phyloP scores from a whole-genome alignment of 2,329 filamentous ascomycete species.

The Albophoma yamanashiensis region DNA sequence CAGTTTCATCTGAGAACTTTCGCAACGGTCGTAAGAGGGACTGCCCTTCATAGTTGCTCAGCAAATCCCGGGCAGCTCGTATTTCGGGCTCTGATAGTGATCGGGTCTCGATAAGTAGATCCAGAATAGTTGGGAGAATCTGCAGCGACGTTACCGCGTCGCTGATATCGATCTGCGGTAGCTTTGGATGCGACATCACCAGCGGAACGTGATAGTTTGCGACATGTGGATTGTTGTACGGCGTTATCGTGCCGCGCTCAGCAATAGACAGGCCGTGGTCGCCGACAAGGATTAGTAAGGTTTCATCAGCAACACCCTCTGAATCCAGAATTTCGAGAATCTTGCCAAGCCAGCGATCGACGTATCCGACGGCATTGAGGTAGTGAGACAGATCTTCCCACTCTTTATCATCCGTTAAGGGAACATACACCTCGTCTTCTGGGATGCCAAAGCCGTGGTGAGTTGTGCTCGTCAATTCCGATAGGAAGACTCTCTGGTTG shows the following conservation, averaged over 20 bases:
- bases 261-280: slow-evolving; percentile 22
- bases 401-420: slow-evolving; percentile 12
- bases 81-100: slow-evolving; percentile 16
- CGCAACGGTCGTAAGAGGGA: slow-evolving; percentile 12
- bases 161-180: slow-evolving; percentile 20
- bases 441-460: slow-evolving; percentile 21
- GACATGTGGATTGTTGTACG: slow-evolving; percentile 21
- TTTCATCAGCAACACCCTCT: slow-evolving; percentile 19
- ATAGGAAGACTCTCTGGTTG: slow-evolving; percentile 19
- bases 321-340: slow-evolving; percentile 19
- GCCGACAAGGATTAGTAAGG: slow-evolving; percentile 18
- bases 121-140: slow-evolving; percentile 22
- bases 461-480: slow-evolving; percentile 21
- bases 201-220: slow-evolving; percentile 23
- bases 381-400: slow-evolving; percentile 20
- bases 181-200: slow-evolving; percentile 19
- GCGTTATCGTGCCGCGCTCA: slow-evolving; percentile 18
- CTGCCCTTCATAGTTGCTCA: slow-evolving; percentile 20
- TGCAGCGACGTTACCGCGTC: slow-evolving; percentile 20
- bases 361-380: slow-evolving; percentile 20
- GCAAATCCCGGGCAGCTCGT: slow-evolving; percentile 15
- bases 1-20: slow-evolving; percentile 3
- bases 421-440: slow-evolving; percentile 13
- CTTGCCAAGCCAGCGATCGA: slow-evolving; percentile 20
- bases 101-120: slow-evolving; percentile 20